Percentiles rank a stretch among this genome's conserved stretches.
These are phyloP conservation scores for Aspergillus sp. DNA, from an alignment of 2,329 filamentous ascomycete species.

Conservation along the genomic window DNA sequence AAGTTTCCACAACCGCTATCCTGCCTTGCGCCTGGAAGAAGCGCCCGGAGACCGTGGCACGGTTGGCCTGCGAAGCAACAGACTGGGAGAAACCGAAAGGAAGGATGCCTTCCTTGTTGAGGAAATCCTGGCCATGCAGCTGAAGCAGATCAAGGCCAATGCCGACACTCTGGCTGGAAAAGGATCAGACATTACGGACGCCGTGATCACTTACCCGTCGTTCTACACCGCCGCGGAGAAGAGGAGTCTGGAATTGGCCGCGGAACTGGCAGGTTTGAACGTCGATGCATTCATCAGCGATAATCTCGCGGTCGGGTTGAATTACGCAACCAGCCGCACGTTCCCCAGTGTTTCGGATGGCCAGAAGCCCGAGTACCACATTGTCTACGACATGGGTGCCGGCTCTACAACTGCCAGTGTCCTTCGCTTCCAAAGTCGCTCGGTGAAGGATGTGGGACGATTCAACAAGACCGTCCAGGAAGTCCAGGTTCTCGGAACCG, in stretches of 20 bases:
- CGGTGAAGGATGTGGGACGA: constrained; percentile 86
- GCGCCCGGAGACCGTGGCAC: constrained; percentile 60
- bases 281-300: constrained; percentile 85
- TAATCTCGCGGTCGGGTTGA: constrained; percentile 86
- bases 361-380: constrained; percentile 82
- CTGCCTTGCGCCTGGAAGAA: constrained; percentile 69
- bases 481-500: constrained; percentile 80
- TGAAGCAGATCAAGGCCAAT: constrained; percentile 87
- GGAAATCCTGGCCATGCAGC: constrained; percentile 92
- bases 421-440: constrained; percentile 83
- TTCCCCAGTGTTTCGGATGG: constrained; percentile 84
- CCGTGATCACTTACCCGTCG: constrained; percentile 83
- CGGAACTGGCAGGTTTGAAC: constrained; percentile 82
- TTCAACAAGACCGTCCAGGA: constrained; percentile 98
- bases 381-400: constrained; percentile 97
- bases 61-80: constrained; percentile 77
- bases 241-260: constrained; percentile 79
- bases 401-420: constrained; percentile 90
- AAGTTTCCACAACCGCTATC: constrained; percentile 74
- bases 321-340: constrained; percentile 88
- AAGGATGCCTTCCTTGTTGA: constrained; percentile 71
- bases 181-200: constrained; percentile 71
- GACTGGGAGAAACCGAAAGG: constrained; percentile 65
- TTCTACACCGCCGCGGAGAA: constrained; percentile 92
- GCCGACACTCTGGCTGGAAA: constrained; percentile 81